These are phyloP conservation scores for Metarhizium robertsii DNA, from an alignment of 2,329 filamentous ascomycete genomes.

Conservation along the genomic window DNA sequence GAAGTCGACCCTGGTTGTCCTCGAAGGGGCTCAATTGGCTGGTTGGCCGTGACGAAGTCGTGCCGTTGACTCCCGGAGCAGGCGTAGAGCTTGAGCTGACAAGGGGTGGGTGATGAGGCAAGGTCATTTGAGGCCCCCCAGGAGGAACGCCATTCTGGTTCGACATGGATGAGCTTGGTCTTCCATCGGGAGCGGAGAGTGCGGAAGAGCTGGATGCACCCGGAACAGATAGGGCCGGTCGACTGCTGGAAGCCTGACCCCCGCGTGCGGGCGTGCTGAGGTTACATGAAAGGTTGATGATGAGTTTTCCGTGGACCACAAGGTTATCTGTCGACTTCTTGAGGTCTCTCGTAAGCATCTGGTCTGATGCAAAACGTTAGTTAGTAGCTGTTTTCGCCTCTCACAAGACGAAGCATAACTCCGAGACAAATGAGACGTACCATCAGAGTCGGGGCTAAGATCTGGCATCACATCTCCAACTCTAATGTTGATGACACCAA, in stretches of 20 bases:
- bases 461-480: constrained; percentile 86
- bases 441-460: constrained; percentile 79
- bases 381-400: constrained; percentile 15
- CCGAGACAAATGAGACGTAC: constrained; percentile 40
- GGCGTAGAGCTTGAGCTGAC: constrained; percentile 34
- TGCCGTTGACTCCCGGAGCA: constrained; percentile 18
- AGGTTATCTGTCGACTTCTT: constrained; percentile 98
- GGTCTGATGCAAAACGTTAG: constrained; percentile 53
- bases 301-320: constrained; percentile 94
- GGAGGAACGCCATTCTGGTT: constrained; percentile 34
- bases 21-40: constrained; percentile 78
- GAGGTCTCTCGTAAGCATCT: constrained; percentile 95
- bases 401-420: not conserved
- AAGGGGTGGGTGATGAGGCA: constrained; percentile 39
- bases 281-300: constrained; percentile 92
- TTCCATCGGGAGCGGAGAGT: constrained; percentile 35
- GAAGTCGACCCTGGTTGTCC: constrained; percentile 86
- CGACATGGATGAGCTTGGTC: constrained; percentile 45
- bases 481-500: constrained; percentile 94
- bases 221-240: constrained; percentile 34
- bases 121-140: constrained; percentile 29
- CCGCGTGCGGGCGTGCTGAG: constrained; percentile 59
- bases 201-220: constrained; percentile 36
- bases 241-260: constrained; percentile 31
- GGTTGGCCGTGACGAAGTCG: constrained; percentile 20